A percentile compares a stretch with the other conserved stretches of the same genome.
Conservation (phyloP, 2,329 filamentous ascomycete species). For the Monilinia laxa region DNA sequence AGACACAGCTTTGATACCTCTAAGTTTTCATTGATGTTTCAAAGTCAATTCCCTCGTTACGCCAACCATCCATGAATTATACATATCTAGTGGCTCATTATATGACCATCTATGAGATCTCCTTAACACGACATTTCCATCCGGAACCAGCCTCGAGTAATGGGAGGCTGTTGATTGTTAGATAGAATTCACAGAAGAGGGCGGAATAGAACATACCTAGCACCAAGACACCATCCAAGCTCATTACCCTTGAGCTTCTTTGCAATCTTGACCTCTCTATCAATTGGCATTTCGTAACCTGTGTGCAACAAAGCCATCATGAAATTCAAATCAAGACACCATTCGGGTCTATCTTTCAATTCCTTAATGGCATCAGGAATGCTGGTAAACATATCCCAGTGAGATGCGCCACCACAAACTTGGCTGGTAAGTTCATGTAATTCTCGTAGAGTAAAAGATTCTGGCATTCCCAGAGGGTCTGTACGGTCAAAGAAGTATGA, state of each 20-base stretch:
- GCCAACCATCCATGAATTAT: constrained; percentile 22
- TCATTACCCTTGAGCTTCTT: constrained; percentile 99
- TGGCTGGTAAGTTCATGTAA: constrained; percentile 80
- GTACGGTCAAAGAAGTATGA: constrained; percentile 98
- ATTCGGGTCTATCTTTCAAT: constrained; percentile 78
- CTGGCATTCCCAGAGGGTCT: constrained; percentile 93
- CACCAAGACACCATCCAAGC: constrained; percentile 95
- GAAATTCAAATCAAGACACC: constrained; percentile 93
- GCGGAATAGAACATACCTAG: constrained; percentile 64
- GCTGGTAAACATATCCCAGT: constrained; percentile 78
- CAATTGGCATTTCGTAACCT: constrained; percentile 96
- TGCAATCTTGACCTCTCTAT: constrained; percentile 93
- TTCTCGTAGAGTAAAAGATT: constrained; percentile 89
- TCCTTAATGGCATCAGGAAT: constrained; percentile 78
- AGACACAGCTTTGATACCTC: constrained; percentile 11
- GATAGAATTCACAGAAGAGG: constrained; percentile 25
- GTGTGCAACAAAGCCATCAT: constrained; percentile 92
- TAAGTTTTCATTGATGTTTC: constrained; percentile 9
- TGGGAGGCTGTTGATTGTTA: constrained; percentile 65
- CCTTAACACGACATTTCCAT: constrained; percentile 83
- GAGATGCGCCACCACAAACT: constrained; percentile 75
- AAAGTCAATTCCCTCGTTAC: constrained; percentile 11
- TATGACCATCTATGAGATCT: constrained; percentile 58
- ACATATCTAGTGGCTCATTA: constrained; percentile 19
- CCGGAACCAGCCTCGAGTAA: constrained; percentile 78